Base-by-base conservation (phyloP, 2,329 filamentous ascomycete genomes). In the Akanthomyces muscarius region DNA sequence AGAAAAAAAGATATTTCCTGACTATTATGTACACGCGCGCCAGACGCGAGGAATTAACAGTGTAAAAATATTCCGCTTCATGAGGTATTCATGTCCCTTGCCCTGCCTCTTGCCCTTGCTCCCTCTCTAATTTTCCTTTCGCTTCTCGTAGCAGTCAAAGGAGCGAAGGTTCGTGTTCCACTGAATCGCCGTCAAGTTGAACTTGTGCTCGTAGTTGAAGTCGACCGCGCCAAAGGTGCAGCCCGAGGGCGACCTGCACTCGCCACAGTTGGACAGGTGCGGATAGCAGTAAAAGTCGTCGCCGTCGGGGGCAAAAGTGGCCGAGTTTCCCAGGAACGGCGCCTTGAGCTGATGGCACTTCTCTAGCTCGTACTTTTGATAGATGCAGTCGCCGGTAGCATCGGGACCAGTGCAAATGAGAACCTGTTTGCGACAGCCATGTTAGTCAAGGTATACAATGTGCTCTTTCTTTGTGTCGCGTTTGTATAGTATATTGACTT, bases 391-490 rank as follows among this genome's bases (percentile, higher is more conserved):
- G 41, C 80, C 81, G 2, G 81, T 82, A 23, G 77, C 77, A 68
- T 83, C 79, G 69, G 76, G 73, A 30, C 81, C 81, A 33, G 75
- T 80, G 74, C 82, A 84, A 60, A 83, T 72, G 64, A 82, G 75
- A 65, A 84, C 64, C 81, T 83, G 63, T 7, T 4, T 21, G 21
- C 25, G 33, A 7, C 10, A 8, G 6, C 4, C 10, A 13, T 25
- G n/a, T 57, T 48, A 57, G 55, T 41, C 36, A 23, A 23, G 3
- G 13, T 16, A 6, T 54, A 53, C 28, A 36, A 48, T 28, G 13
- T 36, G 25, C n/a, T 23, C 3, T 3, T 28, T 30, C 30, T 41
- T 13, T 30, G 47, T 47, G 18, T 23, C 1, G 28, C 28, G 18
- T 48, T 41, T 47, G 48, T n/a, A 44, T 42, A 7, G 21, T 33